A percentile compares a stretch with the other conserved stretches of the same genome.
Evolutionary conservation across 202 grass and related monocot species (phyloP).

Genomic region (Cymbopogon flexuosus): DNA sequence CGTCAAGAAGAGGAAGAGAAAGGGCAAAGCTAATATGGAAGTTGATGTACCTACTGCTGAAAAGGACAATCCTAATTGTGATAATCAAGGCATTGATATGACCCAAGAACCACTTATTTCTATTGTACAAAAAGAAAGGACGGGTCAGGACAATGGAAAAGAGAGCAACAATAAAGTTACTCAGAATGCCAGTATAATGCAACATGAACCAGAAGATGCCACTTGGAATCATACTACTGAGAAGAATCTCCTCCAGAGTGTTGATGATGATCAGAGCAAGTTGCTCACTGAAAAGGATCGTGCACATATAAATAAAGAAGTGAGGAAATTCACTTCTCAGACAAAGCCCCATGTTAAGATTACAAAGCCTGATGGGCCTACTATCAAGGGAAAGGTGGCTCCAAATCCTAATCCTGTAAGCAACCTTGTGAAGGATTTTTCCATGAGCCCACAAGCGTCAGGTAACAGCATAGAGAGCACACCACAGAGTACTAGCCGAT

Average conservation of each 20-base stretch:
- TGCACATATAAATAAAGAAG: constrained; percentile 20
- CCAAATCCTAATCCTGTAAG: constrained; percentile 23
- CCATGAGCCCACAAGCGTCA: constrained; percentile 34
- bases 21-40: constrained; percentile 28
- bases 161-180: constrained; percentile 25
- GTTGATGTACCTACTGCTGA: not conserved
- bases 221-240: constrained; percentile 5
- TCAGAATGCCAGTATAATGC: constrained; percentile 25
- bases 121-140: constrained; percentile 26
- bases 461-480: constrained; percentile 56
- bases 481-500: constrained; percentile 31
- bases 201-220: constrained; percentile 27
- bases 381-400: constrained; percentile 7
- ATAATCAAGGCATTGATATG: constrained; percentile 25
- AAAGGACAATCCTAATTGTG: constrained; percentile 12
- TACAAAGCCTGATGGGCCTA: not conserved
- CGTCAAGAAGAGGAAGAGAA: constrained; percentile 39
- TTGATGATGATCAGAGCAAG: constrained; percentile 32
- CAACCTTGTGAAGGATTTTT: constrained; percentile 39
- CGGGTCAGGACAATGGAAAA: constrained; percentile 32
- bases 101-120: constrained; percentile 29
- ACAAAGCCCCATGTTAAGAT: constrained; percentile 27
- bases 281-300: constrained; percentile 25
- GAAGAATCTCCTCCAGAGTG: constrained; percentile 22
- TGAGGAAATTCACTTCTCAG: constrained; percentile 26